Percentiles rank a stretch among this genome's conserved stretches.
Evolutionary conservation across 257 asterid genomes (phyloP).

Genomic region (Capsicum chinense): DNA sequence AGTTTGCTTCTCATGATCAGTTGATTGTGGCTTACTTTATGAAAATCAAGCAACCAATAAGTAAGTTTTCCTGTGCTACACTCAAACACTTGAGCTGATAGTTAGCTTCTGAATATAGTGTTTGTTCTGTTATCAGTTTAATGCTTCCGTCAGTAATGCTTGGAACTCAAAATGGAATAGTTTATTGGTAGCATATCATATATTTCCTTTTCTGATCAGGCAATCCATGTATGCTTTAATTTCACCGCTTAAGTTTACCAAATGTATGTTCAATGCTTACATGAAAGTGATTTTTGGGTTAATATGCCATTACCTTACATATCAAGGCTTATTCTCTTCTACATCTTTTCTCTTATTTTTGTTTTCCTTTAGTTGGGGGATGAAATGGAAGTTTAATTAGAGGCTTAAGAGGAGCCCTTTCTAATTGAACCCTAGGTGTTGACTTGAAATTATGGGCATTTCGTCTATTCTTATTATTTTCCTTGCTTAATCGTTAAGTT

Average conservation of each 20-base stretch:
- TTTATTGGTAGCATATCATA: not conserved
- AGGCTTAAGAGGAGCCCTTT: not conserved
- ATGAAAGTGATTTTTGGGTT: not conserved
- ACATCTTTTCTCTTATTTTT: not conserved
- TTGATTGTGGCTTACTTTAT: constrained; percentile 14
- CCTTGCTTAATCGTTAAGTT: no score
- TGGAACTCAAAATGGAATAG: not conserved
- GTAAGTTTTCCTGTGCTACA: not conserved
- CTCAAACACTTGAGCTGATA: constrained; percentile 20
- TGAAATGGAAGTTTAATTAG: not conserved
- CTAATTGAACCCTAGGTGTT: not conserved
- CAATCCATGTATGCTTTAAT: not conserved
- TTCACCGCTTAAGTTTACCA: not conserved
- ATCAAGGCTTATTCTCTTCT: not conserved
- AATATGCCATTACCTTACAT: not conserved
- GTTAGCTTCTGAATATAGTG: not conserved
- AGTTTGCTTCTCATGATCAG: not conserved
- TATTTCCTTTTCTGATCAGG: not conserved
- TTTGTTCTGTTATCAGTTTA: constrained; percentile 19
- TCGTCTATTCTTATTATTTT: no score
- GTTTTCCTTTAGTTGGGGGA: not conserved
- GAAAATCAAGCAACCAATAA: constrained; percentile 10
- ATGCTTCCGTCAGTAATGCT: constrained; percentile 5
- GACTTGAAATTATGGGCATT: not conserved
- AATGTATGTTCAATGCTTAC: not conserved